Percentiles rank a stretch among this genome's conserved stretches.
Evolutionary conservation across 2,329 filamentous ascomycete species (phyloP).

Genomic region (Leptographium galeiforme): DNA sequence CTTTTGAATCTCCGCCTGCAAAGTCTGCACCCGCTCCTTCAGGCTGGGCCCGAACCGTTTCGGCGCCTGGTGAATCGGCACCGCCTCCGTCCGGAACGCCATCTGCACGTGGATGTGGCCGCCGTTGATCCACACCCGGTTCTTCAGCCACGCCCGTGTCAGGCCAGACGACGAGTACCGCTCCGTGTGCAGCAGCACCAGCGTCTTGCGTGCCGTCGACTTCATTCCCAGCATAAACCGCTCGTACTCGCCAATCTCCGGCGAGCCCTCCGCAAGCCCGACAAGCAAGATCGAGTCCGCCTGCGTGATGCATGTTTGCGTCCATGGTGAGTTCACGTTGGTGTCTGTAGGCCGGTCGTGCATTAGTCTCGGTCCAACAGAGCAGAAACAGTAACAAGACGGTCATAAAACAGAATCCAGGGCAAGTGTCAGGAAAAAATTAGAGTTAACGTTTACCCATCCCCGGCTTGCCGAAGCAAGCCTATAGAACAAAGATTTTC

Average conservation of each 20-base stretch:
- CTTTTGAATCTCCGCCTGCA: slow-evolving; percentile 96
- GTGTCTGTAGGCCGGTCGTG: slow-evolving; percentile 47
- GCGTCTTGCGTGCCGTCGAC: slow-evolving; percentile 83
- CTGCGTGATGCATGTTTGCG: slow-evolving; percentile 92
- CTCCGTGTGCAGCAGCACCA: slow-evolving; percentile 81
- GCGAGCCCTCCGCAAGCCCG: slow-evolving; percentile 77
- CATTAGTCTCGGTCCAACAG: not conserved
- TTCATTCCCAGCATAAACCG: slow-evolving; percentile 94
- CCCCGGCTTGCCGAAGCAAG: slow-evolving; percentile 31
- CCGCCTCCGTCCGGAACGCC: slow-evolving; percentile 63
- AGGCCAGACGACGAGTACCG: slow-evolving; percentile 74
- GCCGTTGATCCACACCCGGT: slow-evolving; percentile 94
- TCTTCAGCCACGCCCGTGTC: slow-evolving; percentile 79
- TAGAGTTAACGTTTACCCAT: slow-evolving; percentile 46
- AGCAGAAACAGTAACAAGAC: not conserved
- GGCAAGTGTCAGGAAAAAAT: slow-evolving; percentile 48
- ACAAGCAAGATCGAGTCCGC: slow-evolving; percentile 93
- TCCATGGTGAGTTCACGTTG: slow-evolving; percentile 94
- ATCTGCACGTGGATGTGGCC: slow-evolving; percentile 97
- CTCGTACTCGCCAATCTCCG: slow-evolving; percentile 90
- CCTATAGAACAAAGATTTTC: slow-evolving; percentile 32
- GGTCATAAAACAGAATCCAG: not conserved
- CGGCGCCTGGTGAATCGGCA: slow-evolving; percentile 61
- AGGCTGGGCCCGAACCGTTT: slow-evolving; percentile 74
- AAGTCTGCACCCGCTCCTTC: slow-evolving; percentile 83